Evolutionary conservation across 2,329 filamentous ascomycete species (phyloP).

Genomic region (Pestalotiopsis fici): DNA sequence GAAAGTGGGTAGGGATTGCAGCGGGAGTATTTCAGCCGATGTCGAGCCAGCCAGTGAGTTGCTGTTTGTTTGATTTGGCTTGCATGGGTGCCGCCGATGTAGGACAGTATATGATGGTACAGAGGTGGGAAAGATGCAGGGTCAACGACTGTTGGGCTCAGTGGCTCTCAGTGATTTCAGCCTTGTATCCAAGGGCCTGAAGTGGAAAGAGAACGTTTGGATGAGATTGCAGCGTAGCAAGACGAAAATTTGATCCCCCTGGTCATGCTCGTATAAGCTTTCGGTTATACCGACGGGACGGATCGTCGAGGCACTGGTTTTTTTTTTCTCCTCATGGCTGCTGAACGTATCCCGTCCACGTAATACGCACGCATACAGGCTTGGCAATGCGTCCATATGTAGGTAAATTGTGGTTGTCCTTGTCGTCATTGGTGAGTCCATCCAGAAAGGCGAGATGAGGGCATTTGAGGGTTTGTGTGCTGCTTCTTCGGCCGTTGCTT

Average conservation of each 20-base stretch:
- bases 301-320: not conserved
- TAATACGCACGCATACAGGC: not conserved
- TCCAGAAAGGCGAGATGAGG: no score
- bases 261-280: not conserved
- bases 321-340: not conserved
- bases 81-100: not conserved
- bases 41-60: not conserved
- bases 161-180: not conserved
- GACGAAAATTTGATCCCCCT: slow-evolving; percentile 6
- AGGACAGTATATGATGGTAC: not conserved
- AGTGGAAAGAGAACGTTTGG: not conserved
- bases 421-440: no score
- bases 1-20: not conserved
- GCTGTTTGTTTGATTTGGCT: not conserved
- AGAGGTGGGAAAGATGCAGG: not conserved
- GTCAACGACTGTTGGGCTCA: not conserved
- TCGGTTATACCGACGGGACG: not conserved
- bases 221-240: not conserved
- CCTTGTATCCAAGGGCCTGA: slow-evolving; percentile 1
- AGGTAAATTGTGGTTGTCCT: no score
- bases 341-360: not conserved
- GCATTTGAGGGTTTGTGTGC: no score
- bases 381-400: no score
- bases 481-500: not conserved
- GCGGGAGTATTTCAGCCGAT: not conserved